phyloP scores from a whole-genome alignment of 2,329 filamentous ascomycete species.

The Gnomoniopsis smithogilvyi region DNA sequence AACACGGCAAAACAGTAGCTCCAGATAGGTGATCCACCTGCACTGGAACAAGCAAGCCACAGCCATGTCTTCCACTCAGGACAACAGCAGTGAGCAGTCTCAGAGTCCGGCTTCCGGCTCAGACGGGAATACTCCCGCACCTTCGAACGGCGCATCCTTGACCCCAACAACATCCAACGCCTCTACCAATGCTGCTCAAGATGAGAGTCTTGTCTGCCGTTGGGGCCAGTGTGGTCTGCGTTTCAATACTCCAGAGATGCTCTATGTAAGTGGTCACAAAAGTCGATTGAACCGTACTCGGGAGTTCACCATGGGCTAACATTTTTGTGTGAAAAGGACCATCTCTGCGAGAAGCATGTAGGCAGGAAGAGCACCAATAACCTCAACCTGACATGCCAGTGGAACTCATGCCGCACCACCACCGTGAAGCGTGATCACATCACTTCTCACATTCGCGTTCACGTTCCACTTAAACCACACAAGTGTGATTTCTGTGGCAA shows the following conservation, averaged over 20 bases:
- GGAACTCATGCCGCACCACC: slow-evolving; percentile 93
- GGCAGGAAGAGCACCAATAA: slow-evolving; percentile 99
- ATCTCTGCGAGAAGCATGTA: slow-evolving; percentile 97
- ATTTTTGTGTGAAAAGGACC: slow-evolving; percentile 63
- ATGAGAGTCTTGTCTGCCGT: slow-evolving; percentile 58
- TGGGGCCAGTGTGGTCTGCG: slow-evolving; percentile 59
- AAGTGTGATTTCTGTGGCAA: slow-evolving; percentile 99
- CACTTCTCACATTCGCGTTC: slow-evolving; percentile 96
- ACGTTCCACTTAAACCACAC: slow-evolving; percentile 98
- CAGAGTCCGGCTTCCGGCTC: slow-evolving; percentile 42
- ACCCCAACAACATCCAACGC: slow-evolving; percentile 32
- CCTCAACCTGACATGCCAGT: slow-evolving; percentile 93
- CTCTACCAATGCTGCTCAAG: slow-evolving; percentile 36
- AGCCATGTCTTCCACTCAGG: slow-evolving; percentile 16
- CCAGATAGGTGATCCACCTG: background rate
- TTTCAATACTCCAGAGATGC: slow-evolving; percentile 53
- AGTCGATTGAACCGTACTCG: background rate
- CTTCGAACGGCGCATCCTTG: slow-evolving; percentile 49
- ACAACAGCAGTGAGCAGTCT: slow-evolving; percentile 25
- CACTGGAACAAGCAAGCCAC: background rate
- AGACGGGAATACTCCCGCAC: slow-evolving; percentile 51
- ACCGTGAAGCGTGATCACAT: slow-evolving; percentile 99
- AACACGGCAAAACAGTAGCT: slow-evolving; percentile 4
- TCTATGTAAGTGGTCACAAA: slow-evolving; percentile 53
- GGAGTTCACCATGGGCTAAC: background rate